A percentile compares a stretch with the other conserved stretches of the same genome.
phyloP scores from a whole-genome alignment of 768 basidiomycete genomes.

The Thelephora aurantiotincta region DNA sequence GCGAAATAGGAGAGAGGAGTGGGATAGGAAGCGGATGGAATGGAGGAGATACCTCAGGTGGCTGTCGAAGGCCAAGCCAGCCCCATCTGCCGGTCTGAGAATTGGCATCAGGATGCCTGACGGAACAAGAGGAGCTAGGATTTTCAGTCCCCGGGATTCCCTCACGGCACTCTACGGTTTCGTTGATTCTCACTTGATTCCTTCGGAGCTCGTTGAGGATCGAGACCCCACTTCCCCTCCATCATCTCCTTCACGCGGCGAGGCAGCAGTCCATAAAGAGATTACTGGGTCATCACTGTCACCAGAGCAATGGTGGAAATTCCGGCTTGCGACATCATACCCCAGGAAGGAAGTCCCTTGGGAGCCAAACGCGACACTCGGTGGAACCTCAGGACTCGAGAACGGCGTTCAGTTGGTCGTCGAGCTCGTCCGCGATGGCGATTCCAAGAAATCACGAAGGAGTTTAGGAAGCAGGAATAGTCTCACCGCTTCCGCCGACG shows the following conservation, averaged over 20 bases:
- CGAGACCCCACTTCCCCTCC: slow-evolving; percentile 32
- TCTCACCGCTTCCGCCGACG: too few species aligned
- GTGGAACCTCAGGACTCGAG: slow-evolving; percentile 32
- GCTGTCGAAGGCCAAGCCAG: slow-evolving; percentile 27
- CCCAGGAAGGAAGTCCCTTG: slow-evolving; percentile 54
- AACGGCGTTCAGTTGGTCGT: slow-evolving; percentile 55
- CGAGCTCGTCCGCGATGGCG: slow-evolving; percentile 23
- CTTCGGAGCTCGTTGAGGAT: slow-evolving; percentile 20
- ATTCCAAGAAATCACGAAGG: slow-evolving; percentile 8
- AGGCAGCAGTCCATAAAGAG: slow-evolving; percentile 23
- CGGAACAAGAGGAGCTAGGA: slow-evolving; percentile 38
- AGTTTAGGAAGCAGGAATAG: neutral
- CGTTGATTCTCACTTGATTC: slow-evolving; percentile 49
- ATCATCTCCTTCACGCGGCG: slow-evolving; percentile 15
- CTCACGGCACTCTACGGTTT: slow-evolving; percentile 59
- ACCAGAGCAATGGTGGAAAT: slow-evolving; percentile 52
- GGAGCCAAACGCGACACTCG: slow-evolving; percentile 22
- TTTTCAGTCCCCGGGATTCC: slow-evolving; percentile 33
- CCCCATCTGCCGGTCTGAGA: slow-evolving; percentile 28
- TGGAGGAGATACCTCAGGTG: slow-evolving; percentile 37
- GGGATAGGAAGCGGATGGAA: slow-evolving; percentile 20
- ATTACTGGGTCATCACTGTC: slow-evolving; percentile 11
- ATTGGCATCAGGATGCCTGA: slow-evolving; percentile 41
- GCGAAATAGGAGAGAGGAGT: slow-evolving; percentile 12
- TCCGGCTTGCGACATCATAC: slow-evolving; percentile 54